Evolutionary conservation across 2,329 filamentous ascomycete species (phyloP).

Genomic region (Neofusicoccum kwambonambiense): DNA sequence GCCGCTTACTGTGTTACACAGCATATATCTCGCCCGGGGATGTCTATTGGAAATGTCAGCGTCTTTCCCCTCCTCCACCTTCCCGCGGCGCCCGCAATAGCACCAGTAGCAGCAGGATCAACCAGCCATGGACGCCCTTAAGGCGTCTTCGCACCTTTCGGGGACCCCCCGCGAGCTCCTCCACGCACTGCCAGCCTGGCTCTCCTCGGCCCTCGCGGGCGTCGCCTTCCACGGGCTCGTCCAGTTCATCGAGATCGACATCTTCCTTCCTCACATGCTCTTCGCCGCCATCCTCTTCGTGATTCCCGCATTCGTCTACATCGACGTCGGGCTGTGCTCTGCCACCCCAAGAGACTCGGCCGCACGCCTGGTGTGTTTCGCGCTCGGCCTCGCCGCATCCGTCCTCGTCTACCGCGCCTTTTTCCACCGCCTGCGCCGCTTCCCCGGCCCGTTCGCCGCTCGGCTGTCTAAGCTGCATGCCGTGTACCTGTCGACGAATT

Average conservation of each 20-base stretch:
- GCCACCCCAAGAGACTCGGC: background rate
- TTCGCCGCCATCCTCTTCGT: too few species aligned
- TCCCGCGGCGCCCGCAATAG: too few species aligned
- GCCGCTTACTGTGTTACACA: too few species aligned
- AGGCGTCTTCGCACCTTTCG: too few species aligned
- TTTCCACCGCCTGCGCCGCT: conserved; percentile 33
- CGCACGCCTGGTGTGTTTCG: background rate
- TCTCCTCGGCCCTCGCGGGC: background rate
- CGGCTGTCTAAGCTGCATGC: conserved; percentile 28
- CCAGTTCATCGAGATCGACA: background rate
- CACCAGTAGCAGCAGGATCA: too few species aligned
- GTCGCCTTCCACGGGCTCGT: background rate
- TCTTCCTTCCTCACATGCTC: background rate
- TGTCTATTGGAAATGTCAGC: too few species aligned
- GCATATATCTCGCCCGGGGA: too few species aligned
- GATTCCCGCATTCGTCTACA: background rate
- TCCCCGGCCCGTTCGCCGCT: conserved; percentile 35
- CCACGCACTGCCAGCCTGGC: background rate
- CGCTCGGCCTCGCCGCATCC: background rate
- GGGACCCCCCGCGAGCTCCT: too few species aligned
- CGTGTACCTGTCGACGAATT: background rate
- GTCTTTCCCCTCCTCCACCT: too few species aligned
- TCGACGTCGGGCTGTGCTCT: background rate
- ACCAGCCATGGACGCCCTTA: too few species aligned
- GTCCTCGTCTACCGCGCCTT: conserved; percentile 32